Conservation (phyloP, 148 eudicot species). For the Persicaria tinctoria region DNA sequence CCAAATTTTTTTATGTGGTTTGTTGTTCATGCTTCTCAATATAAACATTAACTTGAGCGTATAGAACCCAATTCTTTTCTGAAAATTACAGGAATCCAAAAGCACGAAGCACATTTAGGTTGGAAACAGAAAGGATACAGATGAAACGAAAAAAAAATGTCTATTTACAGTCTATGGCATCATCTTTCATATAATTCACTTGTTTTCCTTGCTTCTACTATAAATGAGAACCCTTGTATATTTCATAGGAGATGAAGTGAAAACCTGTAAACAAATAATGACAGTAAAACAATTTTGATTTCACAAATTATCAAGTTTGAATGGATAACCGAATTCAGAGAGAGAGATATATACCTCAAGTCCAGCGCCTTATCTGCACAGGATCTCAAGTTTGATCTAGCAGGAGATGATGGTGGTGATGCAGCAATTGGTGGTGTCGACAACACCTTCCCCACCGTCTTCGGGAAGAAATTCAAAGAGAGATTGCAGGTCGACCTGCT, state of each 20-base stretch:
- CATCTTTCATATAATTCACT: background rate
- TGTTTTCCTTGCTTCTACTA: background rate
- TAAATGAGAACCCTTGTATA: background rate
- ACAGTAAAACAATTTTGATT: too few species aligned
- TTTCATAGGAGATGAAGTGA: background rate
- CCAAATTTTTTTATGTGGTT: background rate
- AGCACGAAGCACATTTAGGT: background rate
- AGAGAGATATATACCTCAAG: too few species aligned
- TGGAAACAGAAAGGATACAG: background rate
- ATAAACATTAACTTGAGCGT: background rate
- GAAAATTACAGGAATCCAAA: background rate
- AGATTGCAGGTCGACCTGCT: too few species aligned
- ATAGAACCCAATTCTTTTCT: background rate
- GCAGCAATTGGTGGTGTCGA: too few species aligned
- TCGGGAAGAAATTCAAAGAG: too few species aligned
- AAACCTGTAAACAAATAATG: too few species aligned
- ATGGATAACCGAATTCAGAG: too few species aligned
- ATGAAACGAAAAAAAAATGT: background rate
- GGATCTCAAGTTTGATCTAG: too few species aligned
- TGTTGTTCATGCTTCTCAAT: background rate
- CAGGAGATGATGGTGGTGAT: too few species aligned
- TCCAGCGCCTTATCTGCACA: too few species aligned
- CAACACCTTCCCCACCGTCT: too few species aligned
- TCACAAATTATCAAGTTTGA: too few species aligned
- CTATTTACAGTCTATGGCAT: background rate